phyloP scores from a whole-genome alignment of 768 basidiomycete species.

The Daedaleopsis nitida region DNA sequence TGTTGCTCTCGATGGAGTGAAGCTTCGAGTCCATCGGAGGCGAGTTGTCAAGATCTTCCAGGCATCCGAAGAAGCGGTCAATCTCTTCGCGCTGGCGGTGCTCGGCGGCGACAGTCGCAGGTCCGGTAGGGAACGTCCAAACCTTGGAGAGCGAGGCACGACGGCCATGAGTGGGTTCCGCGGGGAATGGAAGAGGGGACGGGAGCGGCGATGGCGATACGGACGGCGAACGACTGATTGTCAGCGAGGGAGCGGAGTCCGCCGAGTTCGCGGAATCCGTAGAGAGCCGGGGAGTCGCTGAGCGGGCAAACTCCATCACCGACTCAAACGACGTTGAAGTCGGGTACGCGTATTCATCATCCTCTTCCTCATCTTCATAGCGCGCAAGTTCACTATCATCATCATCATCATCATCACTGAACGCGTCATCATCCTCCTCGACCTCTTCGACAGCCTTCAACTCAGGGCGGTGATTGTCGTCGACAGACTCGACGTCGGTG shows the following conservation, averaged over 20 bases:
- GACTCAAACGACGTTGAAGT: slow-evolving; percentile 34
- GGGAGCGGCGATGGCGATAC: slow-evolving; percentile 34
- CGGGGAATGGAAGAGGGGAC: slow-evolving; percentile 28
- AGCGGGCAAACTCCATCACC: slow-evolving; percentile 30
- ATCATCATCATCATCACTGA: slow-evolving; percentile 48
- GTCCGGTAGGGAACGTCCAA: slow-evolving; percentile 57
- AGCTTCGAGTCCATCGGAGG: slow-evolving; percentile 45
- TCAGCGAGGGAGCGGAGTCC: slow-evolving; percentile 23
- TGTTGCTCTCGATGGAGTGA: slow-evolving; percentile 53
- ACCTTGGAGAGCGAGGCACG: slow-evolving; percentile 57
- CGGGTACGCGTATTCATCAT: slow-evolving; percentile 54
- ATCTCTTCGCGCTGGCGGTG: slow-evolving; percentile 47
- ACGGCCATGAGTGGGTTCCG: slow-evolving; percentile 31
- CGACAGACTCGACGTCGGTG: slow-evolving; percentile 68
- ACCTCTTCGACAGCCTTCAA: slow-evolving; percentile 65
- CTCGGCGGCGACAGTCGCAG: slow-evolving; percentile 13
- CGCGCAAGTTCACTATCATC: slow-evolving; percentile 61
- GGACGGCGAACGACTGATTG: slow-evolving; percentile 30
- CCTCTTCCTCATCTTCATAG: slow-evolving; percentile 75
- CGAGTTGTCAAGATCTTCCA: slow-evolving; percentile 52
- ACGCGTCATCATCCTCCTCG: slow-evolving; percentile 36
- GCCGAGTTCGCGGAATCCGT: slow-evolving; percentile 20
- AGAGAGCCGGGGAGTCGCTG: slow-evolving; percentile 32
- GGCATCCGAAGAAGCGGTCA: slow-evolving; percentile 78
- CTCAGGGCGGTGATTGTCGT: slow-evolving; percentile 34